Conservation (phyloP, 2,329 filamentous ascomycete genomes). For the Microdochium trichocladiopsis region DNA sequence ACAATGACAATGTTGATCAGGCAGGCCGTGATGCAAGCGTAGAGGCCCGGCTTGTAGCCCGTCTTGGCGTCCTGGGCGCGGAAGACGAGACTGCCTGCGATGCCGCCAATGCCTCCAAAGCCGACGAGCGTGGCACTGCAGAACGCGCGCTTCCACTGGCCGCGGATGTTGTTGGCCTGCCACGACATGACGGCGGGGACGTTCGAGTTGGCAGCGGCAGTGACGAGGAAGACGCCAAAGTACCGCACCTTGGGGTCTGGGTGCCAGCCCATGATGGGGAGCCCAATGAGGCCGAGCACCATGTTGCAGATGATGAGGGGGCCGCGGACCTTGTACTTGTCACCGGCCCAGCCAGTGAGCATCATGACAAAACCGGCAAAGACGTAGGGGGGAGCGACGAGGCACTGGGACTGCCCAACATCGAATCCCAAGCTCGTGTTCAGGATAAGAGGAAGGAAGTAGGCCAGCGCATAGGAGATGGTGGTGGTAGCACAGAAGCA, state of each 20-base stretch:
- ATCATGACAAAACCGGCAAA: conserved; percentile 60
- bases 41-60: conserved; percentile 47
- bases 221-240: conserved; percentile 69
- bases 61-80: conserved; percentile 43
- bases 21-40: conserved; percentile 44
- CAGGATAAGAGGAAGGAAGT: conserved; percentile 74
- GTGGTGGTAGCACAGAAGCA: conserved; percentile 63
- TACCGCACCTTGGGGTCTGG: conserved; percentile 51
- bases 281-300: conserved; percentile 58
- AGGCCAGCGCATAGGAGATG: conserved; percentile 68
- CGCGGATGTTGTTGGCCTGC: conserved; percentile 82
- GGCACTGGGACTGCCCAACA: conserved; percentile 58
- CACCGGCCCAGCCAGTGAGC: conserved; percentile 53
- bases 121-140: conserved; percentile 70
- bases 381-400: conserved; percentile 63
- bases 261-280: conserved; percentile 67
- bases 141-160: conserved; percentile 83
- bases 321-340: conserved; percentile 59
- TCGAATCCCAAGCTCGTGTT: conserved; percentile 54
- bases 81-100: conserved; percentile 69
- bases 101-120: conserved; percentile 72
- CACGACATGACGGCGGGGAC: conserved; percentile 69
- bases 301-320: conserved; percentile 61
- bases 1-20: conserved; percentile 40
- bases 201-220: conserved; percentile 71